Percentiles rank a stretch among this genome's conserved stretches.
Evolutionary conservation across 1,139 yeast species (phyloP).

Genomic region (Cylindricascospora bacillispora): DNA sequence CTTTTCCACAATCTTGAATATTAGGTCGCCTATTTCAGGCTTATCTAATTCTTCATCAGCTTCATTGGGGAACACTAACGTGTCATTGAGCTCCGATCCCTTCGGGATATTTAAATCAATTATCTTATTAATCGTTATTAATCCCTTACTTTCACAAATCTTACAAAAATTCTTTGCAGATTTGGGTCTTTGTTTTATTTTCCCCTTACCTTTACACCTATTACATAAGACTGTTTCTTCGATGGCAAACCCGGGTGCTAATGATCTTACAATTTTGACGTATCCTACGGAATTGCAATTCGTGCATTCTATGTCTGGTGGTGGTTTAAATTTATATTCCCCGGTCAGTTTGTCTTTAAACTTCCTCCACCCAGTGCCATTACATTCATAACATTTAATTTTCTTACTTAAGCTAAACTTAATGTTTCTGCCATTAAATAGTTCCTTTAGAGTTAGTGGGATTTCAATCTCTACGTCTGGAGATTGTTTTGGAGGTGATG

Average conservation of each 20-base stretch:
- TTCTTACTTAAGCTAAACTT: conserved; percentile 66
- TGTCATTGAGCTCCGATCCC: conserved; percentile 56
- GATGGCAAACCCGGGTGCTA: conserved; percentile 68
- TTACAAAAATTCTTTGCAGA: conserved; percentile 62
- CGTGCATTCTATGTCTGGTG: conserved; percentile 49
- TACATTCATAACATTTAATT: conserved; percentile 56
- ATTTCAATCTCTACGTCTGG: conserved; percentile 52
- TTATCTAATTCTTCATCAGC: conserved; percentile 73
- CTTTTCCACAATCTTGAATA: conserved; percentile 42
- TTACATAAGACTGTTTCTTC: conserved; percentile 53
- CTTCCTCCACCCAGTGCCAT: conserved; percentile 47
- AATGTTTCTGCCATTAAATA: conserved; percentile 70
- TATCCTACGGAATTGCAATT: conserved; percentile 66
- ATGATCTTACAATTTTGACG: conserved; percentile 45
- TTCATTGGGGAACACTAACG: conserved; percentile 49
- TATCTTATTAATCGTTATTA: conserved; percentile 54
- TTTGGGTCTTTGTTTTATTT: conserved; percentile 32
- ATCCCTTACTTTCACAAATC: conserved; percentile 55
- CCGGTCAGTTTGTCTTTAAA: conserved; percentile 11
- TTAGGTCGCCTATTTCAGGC: conserved; percentile 59
- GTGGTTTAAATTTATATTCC: conserved; percentile 34
- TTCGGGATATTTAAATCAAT: conserved; percentile 66
- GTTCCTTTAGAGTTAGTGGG: conserved; percentile 37
- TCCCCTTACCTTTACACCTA: conserved; percentile 64
- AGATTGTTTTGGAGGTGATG: conserved; percentile 4